Conservation (phyloP, 495 filamentous ascomycete genomes). For the Penicillium verhagenii region DNA sequence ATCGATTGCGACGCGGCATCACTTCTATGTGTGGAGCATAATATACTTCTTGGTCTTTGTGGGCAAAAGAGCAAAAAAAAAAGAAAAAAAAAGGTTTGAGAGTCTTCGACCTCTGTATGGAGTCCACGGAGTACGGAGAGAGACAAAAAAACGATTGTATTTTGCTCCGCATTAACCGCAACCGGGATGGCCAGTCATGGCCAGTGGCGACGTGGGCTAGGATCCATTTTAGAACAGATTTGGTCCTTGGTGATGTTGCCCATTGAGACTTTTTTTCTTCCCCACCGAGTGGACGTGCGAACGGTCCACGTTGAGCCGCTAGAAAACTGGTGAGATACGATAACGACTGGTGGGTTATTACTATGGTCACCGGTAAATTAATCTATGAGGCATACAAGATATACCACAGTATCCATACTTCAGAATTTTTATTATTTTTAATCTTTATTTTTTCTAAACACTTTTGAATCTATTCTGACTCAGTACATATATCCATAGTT, state of each 20-base stretch:
- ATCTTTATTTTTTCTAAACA: no score
- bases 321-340: neutral
- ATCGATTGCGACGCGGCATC: conserved; percentile 6
- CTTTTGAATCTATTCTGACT: no score
- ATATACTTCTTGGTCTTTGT: neutral
- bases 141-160: no score
- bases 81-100: neutral
- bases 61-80: neutral
- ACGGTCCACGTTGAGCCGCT: conserved; percentile 12
- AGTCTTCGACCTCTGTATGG: neutral
- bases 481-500: no score
- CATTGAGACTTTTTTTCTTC: no score
- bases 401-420: no score
- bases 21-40: conserved; percentile 19
- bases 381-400: no score
- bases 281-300: conserved; percentile 8
- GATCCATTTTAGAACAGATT: conserved; percentile 16
- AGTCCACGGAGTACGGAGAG: no score
- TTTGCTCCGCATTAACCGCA: conserved; percentile 16
- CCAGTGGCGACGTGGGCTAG: conserved; percentile 14
- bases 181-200: conserved; percentile 19
- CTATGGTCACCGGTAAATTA: no score
- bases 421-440: neutral
- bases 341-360: conserved; percentile 7
- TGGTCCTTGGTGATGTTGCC: conserved; percentile 1